phyloP scores from a whole-genome alignment of 768 basidiomycete species.

The Russula sp. region DNA sequence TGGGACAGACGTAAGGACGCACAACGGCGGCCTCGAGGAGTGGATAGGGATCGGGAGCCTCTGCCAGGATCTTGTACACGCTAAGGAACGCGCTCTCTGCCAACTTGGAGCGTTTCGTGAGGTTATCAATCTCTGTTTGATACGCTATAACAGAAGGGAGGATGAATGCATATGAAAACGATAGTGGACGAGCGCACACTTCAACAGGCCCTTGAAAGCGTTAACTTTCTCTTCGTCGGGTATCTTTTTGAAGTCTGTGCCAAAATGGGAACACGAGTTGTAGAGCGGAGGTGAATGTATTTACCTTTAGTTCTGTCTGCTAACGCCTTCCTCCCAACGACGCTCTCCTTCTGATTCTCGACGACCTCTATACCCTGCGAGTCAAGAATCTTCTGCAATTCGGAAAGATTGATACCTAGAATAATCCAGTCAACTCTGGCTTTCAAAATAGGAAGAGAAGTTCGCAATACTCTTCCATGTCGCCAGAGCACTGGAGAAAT shows the following conservation, averaged over 20 bases:
- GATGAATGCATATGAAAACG: neutral
- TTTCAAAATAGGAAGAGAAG: neutral
- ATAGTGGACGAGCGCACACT: slow-evolving; percentile 45
- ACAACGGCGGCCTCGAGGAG: slow-evolving; percentile 92
- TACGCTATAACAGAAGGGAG: slow-evolving; percentile 51
- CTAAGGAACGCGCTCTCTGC: slow-evolving; percentile 96
- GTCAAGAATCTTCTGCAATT: slow-evolving; percentile 91
- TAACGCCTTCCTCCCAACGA: slow-evolving; percentile 87
- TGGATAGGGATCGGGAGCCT: slow-evolving; percentile 97
- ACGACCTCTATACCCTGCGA: slow-evolving; percentile 91
- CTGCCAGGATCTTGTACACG: slow-evolving; percentile 93
- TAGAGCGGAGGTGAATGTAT: neutral
- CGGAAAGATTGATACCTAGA: slow-evolving; percentile 78
- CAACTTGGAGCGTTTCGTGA: slow-evolving; percentile 86
- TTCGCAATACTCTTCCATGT: slow-evolving; percentile 76
- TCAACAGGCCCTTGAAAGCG: slow-evolving; percentile 86
- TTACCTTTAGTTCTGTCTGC: slow-evolving; percentile 96
- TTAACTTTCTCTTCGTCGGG: slow-evolving; percentile 83
- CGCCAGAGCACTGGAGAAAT: slow-evolving; percentile 87
- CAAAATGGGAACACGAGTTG: neutral
- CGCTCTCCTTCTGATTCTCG: slow-evolving; percentile 97
- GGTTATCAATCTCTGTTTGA: slow-evolving; percentile 92
- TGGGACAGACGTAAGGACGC: slow-evolving; percentile 24
- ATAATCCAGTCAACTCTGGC: neutral
- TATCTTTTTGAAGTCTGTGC: slow-evolving; percentile 90